A percentile compares a stretch with the other conserved stretches of the same genome.
phyloP scores from a whole-genome alignment of 805 yeast species.

The Wickerhamomyces bisporus region DNA sequence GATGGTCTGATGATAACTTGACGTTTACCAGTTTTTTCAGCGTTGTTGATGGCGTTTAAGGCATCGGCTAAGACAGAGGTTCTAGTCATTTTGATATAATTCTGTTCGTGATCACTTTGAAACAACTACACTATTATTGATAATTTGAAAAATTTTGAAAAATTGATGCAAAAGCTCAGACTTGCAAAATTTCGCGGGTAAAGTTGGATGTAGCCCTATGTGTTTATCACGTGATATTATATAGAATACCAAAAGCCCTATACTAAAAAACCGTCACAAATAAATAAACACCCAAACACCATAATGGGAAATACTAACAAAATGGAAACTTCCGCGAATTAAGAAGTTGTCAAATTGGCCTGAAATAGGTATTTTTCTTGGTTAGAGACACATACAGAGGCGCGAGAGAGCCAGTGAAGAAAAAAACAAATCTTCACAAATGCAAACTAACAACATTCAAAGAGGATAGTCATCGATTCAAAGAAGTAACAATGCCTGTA shows the following conservation, averaged over 20 bases:
- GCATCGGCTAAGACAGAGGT: slow-evolving; percentile 98
- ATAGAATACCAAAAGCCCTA: too few relatives aligned
- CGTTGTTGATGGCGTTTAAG: slow-evolving; percentile 96
- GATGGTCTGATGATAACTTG: slow-evolving; percentile 98
- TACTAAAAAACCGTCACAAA: neutral
- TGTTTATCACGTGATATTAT: too few relatives aligned
- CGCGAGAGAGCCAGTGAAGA: neutral
- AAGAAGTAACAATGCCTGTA: slow-evolving; percentile 37
- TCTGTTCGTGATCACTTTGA: neutral
- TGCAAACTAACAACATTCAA: slow-evolving; percentile 23
- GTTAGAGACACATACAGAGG: neutral
- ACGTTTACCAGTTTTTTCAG: slow-evolving; percentile 99
- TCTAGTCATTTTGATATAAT: slow-evolving; percentile 74
- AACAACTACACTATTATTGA: neutral
- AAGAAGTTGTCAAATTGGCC: neutral
- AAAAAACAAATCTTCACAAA: slow-evolving; percentile 21
- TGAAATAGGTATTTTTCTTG: neutral
- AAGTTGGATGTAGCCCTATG: too few relatives aligned
- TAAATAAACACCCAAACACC: neutral
- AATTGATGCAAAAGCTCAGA: neutral
- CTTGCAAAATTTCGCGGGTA: too few relatives aligned
- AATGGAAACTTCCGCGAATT: neutral
- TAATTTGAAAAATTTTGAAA: slow-evolving; percentile 1
- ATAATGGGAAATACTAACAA: neutral
- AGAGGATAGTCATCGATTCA: slow-evolving; percentile 14